Evolutionary conservation across 768 basidiomycete species (phyloP).

Genomic region (Pisolithus marmoratus): DNA sequence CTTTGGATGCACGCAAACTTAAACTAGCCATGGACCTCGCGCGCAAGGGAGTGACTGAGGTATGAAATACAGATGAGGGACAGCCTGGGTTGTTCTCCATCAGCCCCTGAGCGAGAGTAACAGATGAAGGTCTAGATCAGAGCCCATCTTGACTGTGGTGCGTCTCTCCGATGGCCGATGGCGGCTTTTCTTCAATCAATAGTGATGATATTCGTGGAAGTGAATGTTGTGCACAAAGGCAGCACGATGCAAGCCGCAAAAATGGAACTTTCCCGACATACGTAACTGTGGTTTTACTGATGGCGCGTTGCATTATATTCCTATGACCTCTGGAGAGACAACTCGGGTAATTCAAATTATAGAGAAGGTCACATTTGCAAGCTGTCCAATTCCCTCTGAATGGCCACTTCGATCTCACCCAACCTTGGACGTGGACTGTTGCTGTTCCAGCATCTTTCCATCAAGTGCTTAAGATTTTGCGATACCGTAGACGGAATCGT

Average conservation of each 20-base stretch:
- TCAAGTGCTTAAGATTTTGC: background rate
- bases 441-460: conserved; percentile 3
- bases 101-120: conserved; percentile 28
- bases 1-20: conserved; percentile 38
- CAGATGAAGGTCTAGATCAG: conserved; percentile 36
- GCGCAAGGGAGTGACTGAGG: conserved; percentile 34
- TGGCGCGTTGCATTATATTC: too few relatives aligned
- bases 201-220: too few relatives aligned
- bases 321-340: too few relatives aligned
- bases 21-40: conserved; percentile 46
- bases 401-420: background rate
- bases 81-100: conserved; percentile 25
- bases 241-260: too few relatives aligned
- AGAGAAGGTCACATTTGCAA: background rate
- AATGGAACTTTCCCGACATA: too few relatives aligned
- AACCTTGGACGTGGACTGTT: background rate
- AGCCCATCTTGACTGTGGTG: background rate
- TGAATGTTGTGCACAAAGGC: too few relatives aligned
- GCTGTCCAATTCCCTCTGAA: background rate
- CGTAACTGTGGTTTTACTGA: too few relatives aligned
- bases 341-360: too few relatives aligned
- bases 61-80: conserved; percentile 47
- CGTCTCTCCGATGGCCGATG: too few relatives aligned
- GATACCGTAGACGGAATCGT: background rate
- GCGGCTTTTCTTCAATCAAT: too few relatives aligned